These are phyloP conservation scores for Bothriochloa decipiens DNA, from an alignment of 176 grass and related monocot species.

Conservation along the genomic window DNA sequence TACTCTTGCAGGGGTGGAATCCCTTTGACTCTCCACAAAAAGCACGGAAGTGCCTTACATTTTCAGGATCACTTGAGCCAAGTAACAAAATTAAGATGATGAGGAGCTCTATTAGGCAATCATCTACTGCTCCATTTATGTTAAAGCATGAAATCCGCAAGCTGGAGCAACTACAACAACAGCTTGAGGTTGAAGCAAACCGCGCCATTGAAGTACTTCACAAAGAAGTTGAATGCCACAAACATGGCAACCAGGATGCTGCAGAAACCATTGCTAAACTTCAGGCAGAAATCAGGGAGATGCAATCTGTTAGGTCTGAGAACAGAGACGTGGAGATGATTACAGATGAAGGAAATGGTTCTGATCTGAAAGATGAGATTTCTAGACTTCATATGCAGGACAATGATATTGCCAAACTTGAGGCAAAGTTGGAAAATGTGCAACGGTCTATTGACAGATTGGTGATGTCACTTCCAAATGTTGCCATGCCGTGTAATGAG, in stretches of 20 bases:
- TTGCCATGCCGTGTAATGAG: conserved; percentile 41
- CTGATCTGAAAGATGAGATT: conserved; percentile 90
- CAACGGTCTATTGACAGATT: conserved; percentile 88
- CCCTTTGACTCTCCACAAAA: conserved; percentile 75
- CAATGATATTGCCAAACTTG: conserved; percentile 85
- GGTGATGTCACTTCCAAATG: conserved; percentile 92
- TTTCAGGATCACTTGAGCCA: conserved; percentile 64
- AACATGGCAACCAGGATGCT: conserved; percentile 90
- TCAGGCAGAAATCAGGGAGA: conserved; percentile 83
- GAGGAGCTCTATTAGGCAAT: conserved; percentile 66
- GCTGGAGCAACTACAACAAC: conserved; percentile 84
- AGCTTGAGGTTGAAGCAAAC: conserved; percentile 92
- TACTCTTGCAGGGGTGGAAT: conserved; percentile 70
- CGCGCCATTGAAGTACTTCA: conserved; percentile 88
- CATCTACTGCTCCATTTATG: conserved; percentile 80
- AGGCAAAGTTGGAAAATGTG: conserved; percentile 87
- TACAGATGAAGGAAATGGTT: conserved; percentile 49
- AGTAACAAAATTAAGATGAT: conserved; percentile 53
- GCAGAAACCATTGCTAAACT: conserved; percentile 97
- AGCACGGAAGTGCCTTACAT: conserved; percentile 76
- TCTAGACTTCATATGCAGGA: conserved; percentile 87
- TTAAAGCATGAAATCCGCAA: conserved; percentile 95
- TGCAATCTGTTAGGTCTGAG: conserved; percentile 61
- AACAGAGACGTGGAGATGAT: conserved; percentile 65
- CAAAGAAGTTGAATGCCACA: conserved; percentile 93